These are phyloP conservation scores for Kodamaea sp. DNA, from an alignment of 1,139 yeast species.

Conservation along the genomic window DNA sequence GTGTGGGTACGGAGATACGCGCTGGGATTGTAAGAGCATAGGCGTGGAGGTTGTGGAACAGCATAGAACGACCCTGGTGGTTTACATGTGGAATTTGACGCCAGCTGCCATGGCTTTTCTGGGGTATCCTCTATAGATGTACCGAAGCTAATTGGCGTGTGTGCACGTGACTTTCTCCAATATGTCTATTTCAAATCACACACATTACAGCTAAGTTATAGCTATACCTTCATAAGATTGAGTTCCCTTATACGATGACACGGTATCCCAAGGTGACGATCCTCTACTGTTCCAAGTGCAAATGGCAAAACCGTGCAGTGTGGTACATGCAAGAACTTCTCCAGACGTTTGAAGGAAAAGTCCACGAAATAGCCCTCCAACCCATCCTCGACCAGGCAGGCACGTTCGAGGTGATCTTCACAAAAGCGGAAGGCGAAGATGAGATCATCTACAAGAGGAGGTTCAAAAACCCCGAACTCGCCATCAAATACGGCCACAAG, in stretches of 20 bases:
- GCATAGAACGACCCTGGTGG: too few relatives aligned
- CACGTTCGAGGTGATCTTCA: constrained; percentile 31
- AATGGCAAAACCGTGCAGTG: constrained; percentile 50
- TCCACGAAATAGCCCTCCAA: constrained; percentile 41
- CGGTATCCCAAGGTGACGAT: constrained; percentile 35
- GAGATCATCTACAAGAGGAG: constrained; percentile 37
- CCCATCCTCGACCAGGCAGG: constrained; percentile 45
- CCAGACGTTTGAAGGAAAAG: constrained; percentile 41
- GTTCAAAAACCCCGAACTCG: constrained; percentile 32
- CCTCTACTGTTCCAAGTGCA: constrained; percentile 46
- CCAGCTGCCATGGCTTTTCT: too few relatives aligned
- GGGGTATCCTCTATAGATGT: too few relatives aligned
- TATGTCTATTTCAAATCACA: too few relatives aligned
- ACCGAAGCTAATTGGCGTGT: too few relatives aligned
- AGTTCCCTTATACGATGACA: constrained; percentile 5
- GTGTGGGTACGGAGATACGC: too few relatives aligned
- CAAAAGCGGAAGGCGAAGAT: constrained; percentile 11
- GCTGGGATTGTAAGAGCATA: too few relatives aligned
- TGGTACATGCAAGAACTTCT: constrained; percentile 49
- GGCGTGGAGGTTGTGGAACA: too few relatives aligned
- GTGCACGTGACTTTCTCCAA: too few relatives aligned
- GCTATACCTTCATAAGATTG: too few relatives aligned
- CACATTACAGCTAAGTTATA: too few relatives aligned
- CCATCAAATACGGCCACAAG: constrained; percentile 18
- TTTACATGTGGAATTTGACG: too few relatives aligned